A percentile compares a stretch with the other conserved stretches of the same genome.
Conservation (phyloP, 2,329 filamentous ascomycete species). For the Curvularia verruculosa region DNA sequence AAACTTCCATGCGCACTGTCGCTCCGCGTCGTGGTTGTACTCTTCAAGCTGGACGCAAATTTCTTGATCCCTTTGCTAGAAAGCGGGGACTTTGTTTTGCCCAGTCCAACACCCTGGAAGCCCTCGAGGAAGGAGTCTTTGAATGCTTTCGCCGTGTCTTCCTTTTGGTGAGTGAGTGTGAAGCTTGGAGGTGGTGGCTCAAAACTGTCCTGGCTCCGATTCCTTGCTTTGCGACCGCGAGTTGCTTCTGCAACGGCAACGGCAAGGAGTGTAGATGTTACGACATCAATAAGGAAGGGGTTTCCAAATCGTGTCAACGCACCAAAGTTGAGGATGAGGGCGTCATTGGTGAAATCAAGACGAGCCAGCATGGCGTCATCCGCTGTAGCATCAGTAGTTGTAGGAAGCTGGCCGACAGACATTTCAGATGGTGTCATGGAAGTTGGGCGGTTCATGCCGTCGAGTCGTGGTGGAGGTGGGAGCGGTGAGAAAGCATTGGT, state of each 20-base stretch:
- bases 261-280: conserved; percentile 51
- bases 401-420: conserved; percentile 42
- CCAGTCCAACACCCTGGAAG: conserved; percentile 39
- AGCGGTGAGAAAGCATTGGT: conserved; percentile 41
- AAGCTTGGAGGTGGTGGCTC: conserved; percentile 42
- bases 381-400: conserved; percentile 44
- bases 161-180: conserved; percentile 29
- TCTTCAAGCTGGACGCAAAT: conserved; percentile 28
- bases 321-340: conserved; percentile 53
- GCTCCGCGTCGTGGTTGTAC: conserved; percentile 19
- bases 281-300: conserved; percentile 55
- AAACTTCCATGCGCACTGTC: conserved; percentile 28
- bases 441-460: conserved; percentile 32
- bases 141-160: conserved; percentile 37
- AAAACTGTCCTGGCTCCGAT: conserved; percentile 34
- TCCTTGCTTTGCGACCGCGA: conserved; percentile 30
- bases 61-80: conserved; percentile 29
- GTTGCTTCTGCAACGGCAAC: conserved; percentile 55
- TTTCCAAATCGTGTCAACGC: conserved; percentile 53
- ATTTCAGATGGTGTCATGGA: conserved; percentile 44
- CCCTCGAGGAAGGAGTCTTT: conserved; percentile 43
- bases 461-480: conserved; percentile 36
- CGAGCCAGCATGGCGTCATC: conserved; percentile 51
- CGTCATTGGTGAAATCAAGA: conserved; percentile 52
- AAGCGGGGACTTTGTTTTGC: conserved; percentile 28